These are phyloP conservation scores for Stachybotrys chartarum DNA, from an alignment of 2,329 filamentous ascomycete species.

Conservation along the genomic window DNA sequence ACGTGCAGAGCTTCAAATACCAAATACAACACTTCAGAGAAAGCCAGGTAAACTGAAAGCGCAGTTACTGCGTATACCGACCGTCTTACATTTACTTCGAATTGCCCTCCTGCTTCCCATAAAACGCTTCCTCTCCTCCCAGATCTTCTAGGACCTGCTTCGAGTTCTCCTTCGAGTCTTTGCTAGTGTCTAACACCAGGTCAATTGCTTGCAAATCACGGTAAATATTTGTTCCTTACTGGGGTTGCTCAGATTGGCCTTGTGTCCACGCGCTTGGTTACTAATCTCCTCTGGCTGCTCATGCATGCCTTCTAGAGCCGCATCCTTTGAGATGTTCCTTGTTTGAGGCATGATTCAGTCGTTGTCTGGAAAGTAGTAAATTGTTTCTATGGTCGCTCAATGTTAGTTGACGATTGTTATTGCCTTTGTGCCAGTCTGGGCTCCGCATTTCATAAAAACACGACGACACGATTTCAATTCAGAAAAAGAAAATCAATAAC, in stretches of 20 bases:
- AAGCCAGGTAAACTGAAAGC: too few species aligned
- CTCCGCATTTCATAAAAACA: not conserved
- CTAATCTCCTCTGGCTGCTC: not conserved
- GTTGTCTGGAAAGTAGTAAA: not conserved
- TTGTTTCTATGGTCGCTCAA: not conserved
- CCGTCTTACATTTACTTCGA: too few species aligned
- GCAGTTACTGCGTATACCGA: too few species aligned
- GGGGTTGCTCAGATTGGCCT: slow-evolving; percentile 1
- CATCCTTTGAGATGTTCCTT: not conserved
- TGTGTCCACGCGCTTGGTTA: not conserved
- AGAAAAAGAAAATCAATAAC: slow-evolving; percentile 1
- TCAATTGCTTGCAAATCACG: not conserved
- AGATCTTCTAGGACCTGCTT: not conserved
- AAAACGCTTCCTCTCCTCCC: not conserved
- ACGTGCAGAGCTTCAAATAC: too few species aligned
- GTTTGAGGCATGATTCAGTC: not conserved
- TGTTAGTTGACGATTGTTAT: not conserved
- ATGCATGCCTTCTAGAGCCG: not conserved
- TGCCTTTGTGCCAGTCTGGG: too few species aligned
- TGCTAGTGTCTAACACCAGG: not conserved
- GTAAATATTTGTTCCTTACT: not conserved
- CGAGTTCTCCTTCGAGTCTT: not conserved
- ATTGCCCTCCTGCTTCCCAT: not conserved
- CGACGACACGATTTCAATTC: not conserved
- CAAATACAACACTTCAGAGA: too few species aligned